Base-by-base conservation (phyloP, 345 rosid genomes). In the Tarenaya hassleriana region DNA sequence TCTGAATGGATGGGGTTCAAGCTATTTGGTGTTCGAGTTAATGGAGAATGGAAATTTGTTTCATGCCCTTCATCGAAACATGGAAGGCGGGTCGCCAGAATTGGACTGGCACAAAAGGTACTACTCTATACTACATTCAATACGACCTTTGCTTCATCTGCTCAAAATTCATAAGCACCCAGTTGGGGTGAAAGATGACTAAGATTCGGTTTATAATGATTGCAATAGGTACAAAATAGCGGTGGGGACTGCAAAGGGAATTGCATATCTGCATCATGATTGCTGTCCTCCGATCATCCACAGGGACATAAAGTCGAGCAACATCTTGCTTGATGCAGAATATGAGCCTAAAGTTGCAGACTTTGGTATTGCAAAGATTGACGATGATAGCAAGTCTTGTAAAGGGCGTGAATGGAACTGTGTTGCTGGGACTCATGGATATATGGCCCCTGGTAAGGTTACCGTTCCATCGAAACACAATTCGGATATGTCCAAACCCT, bases 261-360 rank as follows among this genome's bases (percentile, higher is more conserved):
- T 90, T 48, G 91, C 82, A 73, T 86, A 90, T 69, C 64, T 90
- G 61, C 97, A 90, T 66, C 94, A 86, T 16, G 91, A 90, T 3
- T 80, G 70, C 41, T 86, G 70, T 16, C 67, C 75, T 31, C 86
- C 95, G 2, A 83, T 86, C 52, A 75, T 90, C 40, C 97, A 90
- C 58, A 70, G 95, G 0, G 97, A 90, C 9, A 88, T 90, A 41
- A 90, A 86, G 69, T 86, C 94, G 0, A 90, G 94, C 47, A 90
- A 90, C 51, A 90, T 90, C 38, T 55, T 90, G 70, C 64, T 90
- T 47, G 97, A 86, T 34, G 83, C 72, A 47, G 86, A 82, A 13
- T 86, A 88, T 86, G 84, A 72, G 66, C 88, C 97, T 0, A 77
- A 75, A 63, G 82, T 90, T 41, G 88, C 97, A 8, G 97, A 90